Conservation (phyloP, 2,329 filamentous ascomycete species). For the Nothopassalora personata region DNA sequence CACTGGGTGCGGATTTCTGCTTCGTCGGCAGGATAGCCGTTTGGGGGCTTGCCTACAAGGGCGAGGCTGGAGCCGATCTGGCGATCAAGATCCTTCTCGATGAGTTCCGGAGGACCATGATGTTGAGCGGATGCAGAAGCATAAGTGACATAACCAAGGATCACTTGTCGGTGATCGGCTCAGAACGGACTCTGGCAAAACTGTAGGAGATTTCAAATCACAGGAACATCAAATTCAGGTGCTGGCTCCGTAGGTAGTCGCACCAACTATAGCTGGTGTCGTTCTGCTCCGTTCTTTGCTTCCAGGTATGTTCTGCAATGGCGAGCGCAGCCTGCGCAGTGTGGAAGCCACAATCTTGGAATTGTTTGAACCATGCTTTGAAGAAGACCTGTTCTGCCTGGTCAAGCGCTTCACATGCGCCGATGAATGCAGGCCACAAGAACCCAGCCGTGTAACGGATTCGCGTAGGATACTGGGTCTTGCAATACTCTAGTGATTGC, state of each 20-base stretch:
- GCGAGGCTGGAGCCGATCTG: constrained; percentile 30
- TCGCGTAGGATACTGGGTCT: not conserved
- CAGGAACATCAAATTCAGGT: not conserved
- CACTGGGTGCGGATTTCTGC: constrained; percentile 40
- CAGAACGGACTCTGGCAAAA: no score
- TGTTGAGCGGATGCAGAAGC: no score
- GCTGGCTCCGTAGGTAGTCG: not conserved
- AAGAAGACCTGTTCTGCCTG: constrained; percentile 1
- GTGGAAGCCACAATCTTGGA: not conserved
- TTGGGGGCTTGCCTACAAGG: constrained; percentile 45
- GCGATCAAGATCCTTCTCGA: not conserved
- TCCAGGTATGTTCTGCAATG: not conserved
- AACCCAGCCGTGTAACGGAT: not conserved
- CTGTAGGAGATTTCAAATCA: not conserved
- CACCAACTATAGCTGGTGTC: not conserved
- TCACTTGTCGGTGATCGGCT: no score
- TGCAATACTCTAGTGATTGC: not conserved
- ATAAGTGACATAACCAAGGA: no score
- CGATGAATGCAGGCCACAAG: constrained; percentile 5
- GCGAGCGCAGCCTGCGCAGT: not conserved
- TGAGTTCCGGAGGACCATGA: constrained; percentile 26
- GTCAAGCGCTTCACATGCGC: constrained; percentile 3
- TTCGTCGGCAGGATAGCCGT: constrained; percentile 45
- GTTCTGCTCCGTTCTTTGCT: not conserved
- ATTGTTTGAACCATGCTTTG: not conserved